These are phyloP conservation scores for Monilinia fructicola DNA, from an alignment of 2,329 filamentous ascomycete genomes.

Conservation along the genomic window DNA sequence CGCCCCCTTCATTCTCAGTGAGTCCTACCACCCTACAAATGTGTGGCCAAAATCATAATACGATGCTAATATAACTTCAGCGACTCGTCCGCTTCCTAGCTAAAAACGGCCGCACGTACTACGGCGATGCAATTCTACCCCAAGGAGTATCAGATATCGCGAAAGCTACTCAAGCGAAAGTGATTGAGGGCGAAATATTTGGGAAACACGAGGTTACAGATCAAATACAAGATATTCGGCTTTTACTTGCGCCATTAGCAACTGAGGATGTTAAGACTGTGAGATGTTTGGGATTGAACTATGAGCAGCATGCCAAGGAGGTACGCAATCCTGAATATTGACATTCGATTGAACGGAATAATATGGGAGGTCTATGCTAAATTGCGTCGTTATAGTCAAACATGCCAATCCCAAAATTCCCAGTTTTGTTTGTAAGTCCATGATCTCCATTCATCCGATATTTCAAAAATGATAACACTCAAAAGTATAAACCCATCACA, in stretches of 20 bases:
- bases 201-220: conserved; percentile 63
- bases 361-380: neutral
- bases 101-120: conserved; percentile 67
- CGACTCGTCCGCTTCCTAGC: conserved; percentile 73
- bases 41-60: neutral
- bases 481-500: conserved; percentile 63
- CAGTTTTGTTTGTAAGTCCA: conserved; percentile 59
- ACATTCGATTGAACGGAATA: neutral
- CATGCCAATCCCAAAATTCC: conserved; percentile 67
- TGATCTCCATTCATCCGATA: conserved; percentile 33
- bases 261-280: conserved; percentile 64
- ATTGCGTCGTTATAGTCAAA: conserved; percentile 49
- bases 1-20: conserved; percentile 47
- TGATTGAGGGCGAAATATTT: conserved; percentile 67
- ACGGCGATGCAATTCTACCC: conserved; percentile 72
- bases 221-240: conserved; percentile 54
- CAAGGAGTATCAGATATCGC: conserved; percentile 58
- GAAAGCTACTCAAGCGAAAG: conserved; percentile 58
- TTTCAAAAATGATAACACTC: neutral
- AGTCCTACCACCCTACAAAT: conserved; percentile 30
- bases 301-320: conserved; percentile 69
- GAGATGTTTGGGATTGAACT: conserved; percentile 70
- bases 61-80: conserved; percentile 43
- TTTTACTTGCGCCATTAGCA: conserved; percentile 63
- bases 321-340: conserved; percentile 37